Percentiles rank a stretch among this genome's conserved stretches.
Evolutionary conservation across 23 red algal genomes (phyloP).

Genomic region (Pyropia yezoensis): DNA sequence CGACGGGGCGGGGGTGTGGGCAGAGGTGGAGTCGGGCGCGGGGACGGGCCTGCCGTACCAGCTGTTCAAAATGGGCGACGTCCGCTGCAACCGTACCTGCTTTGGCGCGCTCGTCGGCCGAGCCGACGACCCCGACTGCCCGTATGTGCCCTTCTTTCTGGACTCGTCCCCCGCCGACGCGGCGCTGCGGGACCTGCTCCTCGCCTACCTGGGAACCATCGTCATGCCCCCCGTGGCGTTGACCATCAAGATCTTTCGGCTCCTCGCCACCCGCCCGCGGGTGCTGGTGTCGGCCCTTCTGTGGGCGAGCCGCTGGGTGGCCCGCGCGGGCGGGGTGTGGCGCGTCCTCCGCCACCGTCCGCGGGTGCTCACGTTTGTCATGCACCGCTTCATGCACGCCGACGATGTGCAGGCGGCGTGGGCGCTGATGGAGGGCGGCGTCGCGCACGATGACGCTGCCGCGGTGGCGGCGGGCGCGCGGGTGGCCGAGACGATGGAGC

Average conservation of each 20-base stretch:
- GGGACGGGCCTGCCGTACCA: constrained; percentile 64
- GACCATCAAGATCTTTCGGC: constrained; percentile 30
- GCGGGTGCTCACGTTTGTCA: constrained; percentile 50
- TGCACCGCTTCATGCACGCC: constrained; percentile 90
- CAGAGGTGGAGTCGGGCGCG: constrained; percentile 60
- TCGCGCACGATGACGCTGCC: constrained; percentile 21
- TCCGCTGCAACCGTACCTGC: constrained; percentile 70
- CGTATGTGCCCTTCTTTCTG: constrained; percentile 41
- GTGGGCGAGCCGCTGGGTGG: constrained; percentile 21
- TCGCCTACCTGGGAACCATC: constrained; percentile 32
- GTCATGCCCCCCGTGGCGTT: constrained; percentile 20
- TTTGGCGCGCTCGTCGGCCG: constrained; percentile 47
- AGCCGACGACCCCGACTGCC: neutral
- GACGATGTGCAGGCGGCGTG: constrained; percentile 54
- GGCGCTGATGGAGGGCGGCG: constrained; percentile 41
- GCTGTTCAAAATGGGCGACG: constrained; percentile 75
- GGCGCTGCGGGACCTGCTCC: constrained; percentile 35
- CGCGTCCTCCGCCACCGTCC: constrained; percentile 21
- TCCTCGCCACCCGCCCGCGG: constrained; percentile 19
- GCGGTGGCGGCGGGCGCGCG: constrained; percentile 25
- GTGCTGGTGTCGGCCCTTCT: constrained; percentile 3
- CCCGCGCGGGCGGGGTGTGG: constrained; percentile 37
- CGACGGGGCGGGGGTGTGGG: constrained; percentile 65
- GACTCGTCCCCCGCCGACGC: constrained; percentile 29
- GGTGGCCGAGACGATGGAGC: constrained; percentile 64